A percentile compares a stretch with the other conserved stretches of the same genome.
Evolutionary conservation across 345 rosid species (phyloP).

Genomic region (Physaria fendleri): DNA sequence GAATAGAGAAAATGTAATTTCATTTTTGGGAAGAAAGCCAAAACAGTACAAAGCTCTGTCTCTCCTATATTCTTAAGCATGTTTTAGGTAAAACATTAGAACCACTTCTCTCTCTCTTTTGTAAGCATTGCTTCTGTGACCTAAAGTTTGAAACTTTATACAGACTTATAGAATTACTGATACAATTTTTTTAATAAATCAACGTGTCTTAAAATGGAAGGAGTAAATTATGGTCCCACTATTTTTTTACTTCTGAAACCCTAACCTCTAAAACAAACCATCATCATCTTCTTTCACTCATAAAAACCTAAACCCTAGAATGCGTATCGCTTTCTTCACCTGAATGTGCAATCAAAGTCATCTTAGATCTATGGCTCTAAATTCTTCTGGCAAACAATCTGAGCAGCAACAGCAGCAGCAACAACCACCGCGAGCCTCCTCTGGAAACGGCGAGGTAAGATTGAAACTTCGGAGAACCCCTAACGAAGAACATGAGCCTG

Average conservation of each 20-base stretch:
- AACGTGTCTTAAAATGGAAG: conserved; percentile 9
- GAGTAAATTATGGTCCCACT: conserved; percentile 12
- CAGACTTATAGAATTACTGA: not conserved
- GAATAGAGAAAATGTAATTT: conserved; percentile 14
- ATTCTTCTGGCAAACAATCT: conserved; percentile 23
- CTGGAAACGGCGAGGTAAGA: conserved; percentile 8
- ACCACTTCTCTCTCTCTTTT: conserved; percentile 1
- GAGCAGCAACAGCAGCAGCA: conserved; percentile 11
- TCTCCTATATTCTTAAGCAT: conserved; percentile 10
- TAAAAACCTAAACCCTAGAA: conserved; percentile 31
- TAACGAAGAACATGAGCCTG: conserved; percentile 59
- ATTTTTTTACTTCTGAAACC: conserved; percentile 11
- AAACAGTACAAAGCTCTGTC: conserved; percentile 10
- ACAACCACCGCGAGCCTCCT: conserved; percentile 10
- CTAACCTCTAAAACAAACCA: conserved; percentile 37
- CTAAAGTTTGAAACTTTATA: not conserved
- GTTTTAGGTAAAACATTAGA: conserved; percentile 17
- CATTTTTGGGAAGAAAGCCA: conserved; percentile 11
- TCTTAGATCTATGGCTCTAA: conserved; percentile 31
- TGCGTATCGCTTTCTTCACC: conserved; percentile 9
- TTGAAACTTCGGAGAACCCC: conserved; percentile 48
- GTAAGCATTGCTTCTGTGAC: conserved; percentile 11
- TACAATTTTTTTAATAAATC: not conserved
- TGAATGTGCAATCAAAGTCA: conserved; percentile 25
- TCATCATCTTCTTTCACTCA: conserved; percentile 19